phyloP scores from a whole-genome alignment of 1,284 basidiomycete genomes.

The Ustilago lituana region DNA sequence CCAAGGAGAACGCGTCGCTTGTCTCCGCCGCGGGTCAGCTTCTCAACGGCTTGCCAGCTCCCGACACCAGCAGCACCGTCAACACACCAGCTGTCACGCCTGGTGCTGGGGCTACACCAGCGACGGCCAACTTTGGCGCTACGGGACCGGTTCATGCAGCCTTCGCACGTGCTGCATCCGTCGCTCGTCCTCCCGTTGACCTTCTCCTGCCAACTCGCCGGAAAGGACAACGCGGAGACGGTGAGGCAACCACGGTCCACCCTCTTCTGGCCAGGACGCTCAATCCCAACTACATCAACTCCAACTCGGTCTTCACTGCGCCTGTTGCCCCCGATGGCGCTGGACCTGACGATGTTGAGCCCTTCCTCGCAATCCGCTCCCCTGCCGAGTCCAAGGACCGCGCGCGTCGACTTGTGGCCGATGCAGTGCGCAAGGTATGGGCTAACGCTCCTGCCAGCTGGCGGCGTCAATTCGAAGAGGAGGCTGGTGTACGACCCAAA shows the following conservation, averaged over 20 bases:
- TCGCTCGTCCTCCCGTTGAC: conserved; percentile 46
- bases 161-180: conserved; percentile 53
- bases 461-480: conserved; percentile 60
- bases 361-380: conserved; percentile 61
- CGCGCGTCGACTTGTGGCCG: conserved; percentile 59
- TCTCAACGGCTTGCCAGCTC: conserved; percentile 56
- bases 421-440: conserved; percentile 64
- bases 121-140: conserved; percentile 45
- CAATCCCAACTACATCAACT: conserved; percentile 37
- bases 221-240: conserved; percentile 5
- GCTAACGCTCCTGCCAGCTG: conserved; percentile 61
- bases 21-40: conserved; percentile 49
- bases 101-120: conserved; percentile 38
- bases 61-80: conserved; percentile 57
- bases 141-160: conserved; percentile 49
- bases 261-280: conserved; percentile 22
- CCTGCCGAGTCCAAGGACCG: conserved; percentile 58
- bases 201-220: conserved; percentile 41
- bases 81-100: conserved; percentile 62
- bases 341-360: conserved; percentile 47
- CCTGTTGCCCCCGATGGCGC: conserved; percentile 56
- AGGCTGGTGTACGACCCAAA: conserved; percentile 33
- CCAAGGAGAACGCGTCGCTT: conserved; percentile 43
- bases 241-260: conserved; percentile 2
- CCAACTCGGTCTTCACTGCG: conserved; percentile 49